Evolutionary conservation across 2,329 filamentous ascomycete species (phyloP), one percentile per base, ranked within the genome.

Genomic region (Dactylellina haptotyla): DNA sequence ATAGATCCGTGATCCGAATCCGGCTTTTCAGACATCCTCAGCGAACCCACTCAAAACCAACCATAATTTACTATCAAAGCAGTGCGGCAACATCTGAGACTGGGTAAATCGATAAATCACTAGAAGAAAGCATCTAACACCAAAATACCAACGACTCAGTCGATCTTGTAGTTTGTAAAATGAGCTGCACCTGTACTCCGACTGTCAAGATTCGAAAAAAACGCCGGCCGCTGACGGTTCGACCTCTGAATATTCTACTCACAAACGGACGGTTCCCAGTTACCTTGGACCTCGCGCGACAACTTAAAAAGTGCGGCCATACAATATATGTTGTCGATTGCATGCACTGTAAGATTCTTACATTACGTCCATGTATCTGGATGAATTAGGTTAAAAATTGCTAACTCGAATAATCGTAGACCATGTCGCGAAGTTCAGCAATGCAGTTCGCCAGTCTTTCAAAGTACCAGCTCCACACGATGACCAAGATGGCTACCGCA

Each of bases 211-310:
- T 50, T 16, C 43, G 53, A 34, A 51, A 43, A 28, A 51, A 43
- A 25, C 63, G 53, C 14, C 53, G 25, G 1, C 46, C 48, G 6
- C 4, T 50, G 14, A 34, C 61, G 2, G 32, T 34, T 3, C 48
- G 37, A 2, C 63, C 74, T 2, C 75, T 77, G 23, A 78, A 76
- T 37, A 75, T 78, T 28, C 76, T 78, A 28, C 76, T 78, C n/a
- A 78, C 75, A 4, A 78, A 78, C 20, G 77, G 77, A 43, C 75
- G 77, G 43, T 78, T 78, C 65, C 77, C 77, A 9, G 76, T 78
- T 23, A 74, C 77, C 8, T 58, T 78, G 23, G 77, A 77, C 50
- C 70, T 78, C 4, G 77, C 77, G 2, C 73, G 77, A 14, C 77
- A 78, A 51, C 64, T 78, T 20, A 59, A 70, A 30, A 71, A 73